These are phyloP conservation scores for Aureobasidium lini DNA, from an alignment of 2,329 filamentous ascomycete species.

Conservation along the genomic window DNA sequence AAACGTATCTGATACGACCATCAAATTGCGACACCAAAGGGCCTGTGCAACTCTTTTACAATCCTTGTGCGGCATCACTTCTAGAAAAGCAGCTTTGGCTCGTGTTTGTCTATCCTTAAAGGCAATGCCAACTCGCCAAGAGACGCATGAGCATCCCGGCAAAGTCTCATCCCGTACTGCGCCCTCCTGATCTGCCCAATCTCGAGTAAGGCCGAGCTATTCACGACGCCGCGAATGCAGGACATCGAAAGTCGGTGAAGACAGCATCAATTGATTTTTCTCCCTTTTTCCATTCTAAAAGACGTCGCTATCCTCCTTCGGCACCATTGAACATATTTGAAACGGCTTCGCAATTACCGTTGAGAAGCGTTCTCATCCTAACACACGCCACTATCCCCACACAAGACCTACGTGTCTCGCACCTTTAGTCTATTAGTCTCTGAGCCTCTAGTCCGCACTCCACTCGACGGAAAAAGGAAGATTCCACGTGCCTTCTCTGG, in stretches of 20 bases:
- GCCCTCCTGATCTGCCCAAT: neutral
- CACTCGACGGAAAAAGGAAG: slow-evolving; percentile 1
- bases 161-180: neutral
- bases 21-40: neutral
- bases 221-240: neutral
- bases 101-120: neutral
- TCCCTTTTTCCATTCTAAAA: neutral
- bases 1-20: neutral
- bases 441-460: slow-evolving; percentile 2
- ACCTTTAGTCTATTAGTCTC: slow-evolving; percentile 3
- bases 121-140: slow-evolving; percentile 3
- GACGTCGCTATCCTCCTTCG: neutral
- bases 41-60: neutral
- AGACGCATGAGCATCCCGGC: slow-evolving; percentile 1
- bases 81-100: neutral
- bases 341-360: slow-evolving; percentile 1
- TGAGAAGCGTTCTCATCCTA: slow-evolving; percentile 5
- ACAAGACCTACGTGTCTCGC: slow-evolving; percentile 4
- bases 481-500: slow-evolving; percentile 8
- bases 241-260: slow-evolving; percentile 8
- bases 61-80: neutral
- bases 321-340: slow-evolving; percentile 5
- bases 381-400: slow-evolving; percentile 11
- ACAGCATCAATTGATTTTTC: neutral
- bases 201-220: slow-evolving; percentile 1